Evolutionary conservation across 1,139 yeast species (phyloP).

Genomic region (Protomyces arabidopsidicola): DNA sequence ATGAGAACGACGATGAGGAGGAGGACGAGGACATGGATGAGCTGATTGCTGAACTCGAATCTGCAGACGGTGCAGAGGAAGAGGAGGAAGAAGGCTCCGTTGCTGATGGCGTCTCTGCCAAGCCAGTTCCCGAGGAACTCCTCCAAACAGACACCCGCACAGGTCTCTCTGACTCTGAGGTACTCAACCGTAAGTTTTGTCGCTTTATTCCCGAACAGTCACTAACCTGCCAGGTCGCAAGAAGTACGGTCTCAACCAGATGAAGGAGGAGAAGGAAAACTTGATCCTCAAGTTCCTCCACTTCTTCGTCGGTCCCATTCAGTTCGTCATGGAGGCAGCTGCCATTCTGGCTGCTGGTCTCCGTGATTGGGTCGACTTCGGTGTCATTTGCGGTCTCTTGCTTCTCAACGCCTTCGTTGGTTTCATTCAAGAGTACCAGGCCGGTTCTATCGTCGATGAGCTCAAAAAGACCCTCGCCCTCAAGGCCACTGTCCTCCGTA

Average conservation of each 20-base stretch:
- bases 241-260: constrained; percentile 89
- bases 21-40: constrained; percentile 43
- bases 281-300: constrained; percentile 73
- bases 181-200: constrained; percentile 53
- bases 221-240: constrained; percentile 49
- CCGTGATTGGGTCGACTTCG: constrained; percentile 98
- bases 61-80: constrained; percentile 55
- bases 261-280: constrained; percentile 91
- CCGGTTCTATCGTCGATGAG: constrained; percentile 48
- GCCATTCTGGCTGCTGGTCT: constrained; percentile 97
- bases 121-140: constrained; percentile 83
- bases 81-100: constrained; percentile 51
- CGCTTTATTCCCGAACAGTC: too few relatives aligned
- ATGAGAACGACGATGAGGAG: constrained; percentile 31
- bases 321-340: constrained; percentile 98
- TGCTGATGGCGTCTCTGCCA: constrained; percentile 44
- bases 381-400: constrained; percentile 89
- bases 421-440: constrained; percentile 88
- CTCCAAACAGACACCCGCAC: constrained; percentile 77
- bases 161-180: constrained; percentile 83
- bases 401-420: constrained; percentile 90
- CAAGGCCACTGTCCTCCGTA: constrained; percentile 61
- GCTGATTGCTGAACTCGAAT: constrained; percentile 82
- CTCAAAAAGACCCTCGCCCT: constrained; percentile 45
- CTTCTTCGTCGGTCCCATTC: constrained; percentile 97